A percentile compares a stretch with the other conserved stretches of the same genome.
phyloP scores from a whole-genome alignment of 129 eudicot genomes.

The Pittosporum tobira region DNA sequence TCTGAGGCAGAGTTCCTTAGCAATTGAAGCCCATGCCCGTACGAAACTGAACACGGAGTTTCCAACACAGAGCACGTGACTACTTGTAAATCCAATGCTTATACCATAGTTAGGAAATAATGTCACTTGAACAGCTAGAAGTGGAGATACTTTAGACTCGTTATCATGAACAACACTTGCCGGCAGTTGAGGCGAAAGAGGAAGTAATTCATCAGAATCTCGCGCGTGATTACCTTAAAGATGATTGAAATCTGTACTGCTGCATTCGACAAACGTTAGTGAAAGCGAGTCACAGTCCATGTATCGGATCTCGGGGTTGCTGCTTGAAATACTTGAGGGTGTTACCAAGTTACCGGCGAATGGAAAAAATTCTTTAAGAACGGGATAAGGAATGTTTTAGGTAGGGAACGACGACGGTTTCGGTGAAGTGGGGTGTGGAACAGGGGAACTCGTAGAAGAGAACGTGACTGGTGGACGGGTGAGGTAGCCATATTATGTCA shows the following conservation, averaged over 20 bases:
- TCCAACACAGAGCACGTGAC: slow-evolving; percentile 27
- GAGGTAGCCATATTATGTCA: not conserved
- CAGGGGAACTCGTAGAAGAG: too few relatives aligned
- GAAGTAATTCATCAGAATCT: slow-evolving; percentile 28
- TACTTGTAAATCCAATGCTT: slow-evolving; percentile 27
- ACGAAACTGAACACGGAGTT: slow-evolving; percentile 20
- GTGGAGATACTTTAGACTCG: slow-evolving; percentile 12
- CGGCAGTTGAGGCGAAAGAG: slow-evolving; percentile 19
- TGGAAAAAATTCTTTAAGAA: too few relatives aligned
- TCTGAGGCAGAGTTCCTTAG: too few relatives aligned
- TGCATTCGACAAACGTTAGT: slow-evolving; percentile 18
- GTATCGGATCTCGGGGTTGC: slow-evolving; percentile 33
- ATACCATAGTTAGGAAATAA: slow-evolving; percentile 32
- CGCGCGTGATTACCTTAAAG: slow-evolving; percentile 28
- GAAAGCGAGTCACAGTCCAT: slow-evolving; percentile 25
- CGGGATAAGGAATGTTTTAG: too few relatives aligned
- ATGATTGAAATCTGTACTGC: slow-evolving; percentile 26
- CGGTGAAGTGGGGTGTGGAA: too few relatives aligned
- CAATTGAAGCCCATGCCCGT: slow-evolving; percentile 32
- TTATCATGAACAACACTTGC: not conserved
- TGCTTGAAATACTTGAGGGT: too few relatives aligned
- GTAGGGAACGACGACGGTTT: too few relatives aligned
- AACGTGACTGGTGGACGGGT: too few relatives aligned
- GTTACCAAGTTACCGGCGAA: too few relatives aligned
- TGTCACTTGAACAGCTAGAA: slow-evolving; percentile 29